Evolutionary conservation across 2,329 filamentous ascomycete genomes (phyloP).

Genomic region (Nigrospora oryzae): DNA sequence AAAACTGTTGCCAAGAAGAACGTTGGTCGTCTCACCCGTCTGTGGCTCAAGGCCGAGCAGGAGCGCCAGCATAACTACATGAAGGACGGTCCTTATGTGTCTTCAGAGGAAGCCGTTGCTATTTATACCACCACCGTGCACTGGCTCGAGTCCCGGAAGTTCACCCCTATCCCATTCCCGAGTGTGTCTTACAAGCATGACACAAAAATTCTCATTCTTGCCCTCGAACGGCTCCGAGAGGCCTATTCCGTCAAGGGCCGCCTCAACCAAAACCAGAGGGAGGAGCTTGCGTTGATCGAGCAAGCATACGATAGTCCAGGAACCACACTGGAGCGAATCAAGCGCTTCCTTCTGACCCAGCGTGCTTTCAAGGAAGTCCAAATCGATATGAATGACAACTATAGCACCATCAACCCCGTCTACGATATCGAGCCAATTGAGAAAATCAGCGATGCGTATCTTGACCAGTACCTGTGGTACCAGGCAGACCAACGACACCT

Average conservation of each 20-base stretch:
- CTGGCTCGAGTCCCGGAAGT: slow-evolving; percentile 97
- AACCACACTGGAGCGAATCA: slow-evolving; percentile 91
- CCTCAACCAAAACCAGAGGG: slow-evolving; percentile 93
- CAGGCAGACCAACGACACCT: slow-evolving; percentile 95
- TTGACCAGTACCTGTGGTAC: slow-evolving; percentile 99
- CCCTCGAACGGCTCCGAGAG: slow-evolving; percentile 84
- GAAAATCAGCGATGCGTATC: slow-evolving; percentile 97
- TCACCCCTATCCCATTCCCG: slow-evolving; percentile 96
- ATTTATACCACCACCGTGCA: slow-evolving; percentile 99
- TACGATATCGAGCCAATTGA: slow-evolving; percentile 99
- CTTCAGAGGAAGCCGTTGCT: slow-evolving; percentile 94
- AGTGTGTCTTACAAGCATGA: slow-evolving; percentile 99
- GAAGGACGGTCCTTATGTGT: slow-evolving; percentile 98
- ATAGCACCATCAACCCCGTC: slow-evolving; percentile 96
- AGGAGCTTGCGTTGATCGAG: slow-evolving; percentile 92
- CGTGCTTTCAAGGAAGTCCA: slow-evolving; percentile 98
- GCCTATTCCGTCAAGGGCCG: slow-evolving; percentile 97
- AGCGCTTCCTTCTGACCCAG: slow-evolving; percentile 93
- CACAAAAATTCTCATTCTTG: slow-evolving; percentile 95
- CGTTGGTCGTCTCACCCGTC: slow-evolving; percentile 80
- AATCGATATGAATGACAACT: slow-evolving; percentile 99
- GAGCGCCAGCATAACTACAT: slow-evolving; percentile 98
- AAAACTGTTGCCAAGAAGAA: slow-evolving; percentile 99
- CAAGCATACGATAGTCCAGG: slow-evolving; percentile 97
- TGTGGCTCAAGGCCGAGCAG: slow-evolving; percentile 98